Evolutionary conservation across 2,329 filamentous ascomycete species (phyloP).

Genomic region (Thelonectria rubi): DNA sequence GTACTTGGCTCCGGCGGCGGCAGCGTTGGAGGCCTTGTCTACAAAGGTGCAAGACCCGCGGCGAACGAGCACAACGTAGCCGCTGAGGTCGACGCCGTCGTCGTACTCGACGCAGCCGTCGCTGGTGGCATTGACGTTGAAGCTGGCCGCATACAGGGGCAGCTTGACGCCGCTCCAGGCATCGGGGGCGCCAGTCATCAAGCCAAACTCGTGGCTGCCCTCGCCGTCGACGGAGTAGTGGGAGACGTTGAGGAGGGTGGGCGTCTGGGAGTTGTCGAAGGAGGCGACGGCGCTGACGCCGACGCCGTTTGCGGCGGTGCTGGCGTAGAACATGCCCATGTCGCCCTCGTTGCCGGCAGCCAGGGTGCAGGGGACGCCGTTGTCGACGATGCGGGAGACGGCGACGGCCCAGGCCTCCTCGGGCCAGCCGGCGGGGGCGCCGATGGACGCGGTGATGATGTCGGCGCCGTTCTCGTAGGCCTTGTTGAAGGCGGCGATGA

Average conservation of each 20-base stretch:
- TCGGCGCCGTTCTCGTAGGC: slow-evolving; percentile 68
- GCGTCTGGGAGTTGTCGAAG: slow-evolving; percentile 57
- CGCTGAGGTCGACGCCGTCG: slow-evolving; percentile 62
- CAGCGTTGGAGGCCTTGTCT: slow-evolving; percentile 62
- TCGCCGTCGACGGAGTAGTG: slow-evolving; percentile 52
- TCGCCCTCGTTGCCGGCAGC: slow-evolving; percentile 62
- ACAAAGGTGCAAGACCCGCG: slow-evolving; percentile 66
- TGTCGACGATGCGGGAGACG: slow-evolving; percentile 61
- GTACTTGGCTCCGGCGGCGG: slow-evolving; percentile 65
- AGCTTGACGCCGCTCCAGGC: slow-evolving; percentile 57
- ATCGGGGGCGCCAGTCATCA: slow-evolving; percentile 51
- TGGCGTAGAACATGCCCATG: slow-evolving; percentile 59
- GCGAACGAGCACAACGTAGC: slow-evolving; percentile 67
- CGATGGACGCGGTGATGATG: slow-evolving; percentile 65
- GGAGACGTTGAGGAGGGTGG: slow-evolving; percentile 53
- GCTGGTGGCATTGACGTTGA: slow-evolving; percentile 57
- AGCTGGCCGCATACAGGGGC: slow-evolving; percentile 59
- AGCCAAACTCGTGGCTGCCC: slow-evolving; percentile 52
- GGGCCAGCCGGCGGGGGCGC: slow-evolving; percentile 61
- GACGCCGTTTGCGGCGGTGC: slow-evolving; percentile 58
- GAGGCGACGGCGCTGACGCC: slow-evolving; percentile 60
- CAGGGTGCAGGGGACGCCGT: slow-evolving; percentile 62
- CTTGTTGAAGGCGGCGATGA: slow-evolving; percentile 67
- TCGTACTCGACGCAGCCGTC: slow-evolving; percentile 64
- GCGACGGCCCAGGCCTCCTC: slow-evolving; percentile 61